Base-by-base conservation (phyloP, 2,329 filamentous ascomycete genomes). In the Stenocarpella maydis region DNA sequence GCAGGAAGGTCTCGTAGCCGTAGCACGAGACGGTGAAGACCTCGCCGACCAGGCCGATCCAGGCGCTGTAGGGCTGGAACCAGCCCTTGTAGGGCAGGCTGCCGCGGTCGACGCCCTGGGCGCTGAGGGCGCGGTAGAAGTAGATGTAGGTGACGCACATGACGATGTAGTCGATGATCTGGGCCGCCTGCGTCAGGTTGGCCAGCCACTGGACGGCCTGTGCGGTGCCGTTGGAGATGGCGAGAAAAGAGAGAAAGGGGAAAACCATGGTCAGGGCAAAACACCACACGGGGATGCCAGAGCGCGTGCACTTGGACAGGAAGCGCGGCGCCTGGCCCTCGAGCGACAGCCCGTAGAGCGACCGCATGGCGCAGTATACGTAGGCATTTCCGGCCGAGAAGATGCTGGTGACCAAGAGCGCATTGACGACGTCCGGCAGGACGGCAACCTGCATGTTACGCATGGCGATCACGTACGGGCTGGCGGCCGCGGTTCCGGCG, bases 381-480 rank as follows among this genome's bases (percentile, higher is more conserved):
- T 71, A 72, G 7, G 71, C 69, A 45, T 72, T 72, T 12, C 71
- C 71, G 19, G 71, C 71, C 17, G 71, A 72, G 65, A 72, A 72
- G 26, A 72, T 72, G 60, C 65, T 67, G 12, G 69, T 67, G 17
- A 72, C 54, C 68, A 72, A 50, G 79, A 86, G 77, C 17, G 87
- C 88, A 73, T 90, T 90, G 73, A 88, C 82, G 21, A 90, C 81
- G 63, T 88, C 82, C 12, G 87, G 87, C 45, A 90, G 82, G 9
- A 85, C 84, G 0, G 76, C 74, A 66, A 90, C 82, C 15, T 82
- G 78, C 72, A 89, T 74, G 72, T 87, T 86, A 66, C 81, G 77
- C 85, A 90, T 89, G 61, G 87, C 87, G 73, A 90, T 88, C 66
- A 90, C 87, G 72, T 89, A 90, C 2, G 88, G 88, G 37, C 88